These are phyloP conservation scores for Backusella parvicylindrica DNA, from an alignment of 192 early-diverging fungal genomes.

Conservation along the genomic window DNA sequence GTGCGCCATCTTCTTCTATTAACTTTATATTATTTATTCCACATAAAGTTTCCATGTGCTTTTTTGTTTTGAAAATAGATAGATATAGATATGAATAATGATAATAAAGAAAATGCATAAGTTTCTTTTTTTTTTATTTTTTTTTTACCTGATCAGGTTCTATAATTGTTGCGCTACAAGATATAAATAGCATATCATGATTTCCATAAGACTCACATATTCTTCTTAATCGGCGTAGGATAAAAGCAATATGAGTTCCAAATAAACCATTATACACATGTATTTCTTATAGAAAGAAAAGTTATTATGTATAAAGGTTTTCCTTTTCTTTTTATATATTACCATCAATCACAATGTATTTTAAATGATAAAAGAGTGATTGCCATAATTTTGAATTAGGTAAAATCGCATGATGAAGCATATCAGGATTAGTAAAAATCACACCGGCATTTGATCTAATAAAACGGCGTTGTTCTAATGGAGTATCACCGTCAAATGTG, in stretches of 20 bases:
- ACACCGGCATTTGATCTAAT: slow-evolving; percentile 56
- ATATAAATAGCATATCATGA: slow-evolving; percentile 49
- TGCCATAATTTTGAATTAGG: slow-evolving; percentile 57
- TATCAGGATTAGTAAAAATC: slow-evolving; percentile 84
- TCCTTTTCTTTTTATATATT: neutral
- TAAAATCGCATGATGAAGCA: slow-evolving; percentile 67
- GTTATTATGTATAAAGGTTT: too few relatives aligned
- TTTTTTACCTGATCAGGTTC: slow-evolving; percentile 40
- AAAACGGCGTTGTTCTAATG: slow-evolving; percentile 29
- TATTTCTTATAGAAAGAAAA: slow-evolving; percentile 45
- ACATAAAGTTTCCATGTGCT: slow-evolving; percentile 36
- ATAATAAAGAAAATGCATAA: neutral
- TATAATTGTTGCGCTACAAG: slow-evolving; percentile 61
- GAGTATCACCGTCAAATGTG: slow-evolving; percentile 68
- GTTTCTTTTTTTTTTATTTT: neutral
- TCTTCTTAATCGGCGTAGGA: slow-evolving; percentile 63
- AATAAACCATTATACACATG: slow-evolving; percentile 67
- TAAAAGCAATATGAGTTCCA: slow-evolving; percentile 62
- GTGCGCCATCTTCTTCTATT: slow-evolving; percentile 35
- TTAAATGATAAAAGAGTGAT: slow-evolving; percentile 47
- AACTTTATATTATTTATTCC: slow-evolving; percentile 20
- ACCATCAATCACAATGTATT: slow-evolving; percentile 67
- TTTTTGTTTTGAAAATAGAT: neutral
- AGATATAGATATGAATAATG: neutral
- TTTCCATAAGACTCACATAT: slow-evolving; percentile 50